Conservation (phyloP, 1,284 basidiomycete genomes). For the Taiwanofungus camphoratus region DNA sequence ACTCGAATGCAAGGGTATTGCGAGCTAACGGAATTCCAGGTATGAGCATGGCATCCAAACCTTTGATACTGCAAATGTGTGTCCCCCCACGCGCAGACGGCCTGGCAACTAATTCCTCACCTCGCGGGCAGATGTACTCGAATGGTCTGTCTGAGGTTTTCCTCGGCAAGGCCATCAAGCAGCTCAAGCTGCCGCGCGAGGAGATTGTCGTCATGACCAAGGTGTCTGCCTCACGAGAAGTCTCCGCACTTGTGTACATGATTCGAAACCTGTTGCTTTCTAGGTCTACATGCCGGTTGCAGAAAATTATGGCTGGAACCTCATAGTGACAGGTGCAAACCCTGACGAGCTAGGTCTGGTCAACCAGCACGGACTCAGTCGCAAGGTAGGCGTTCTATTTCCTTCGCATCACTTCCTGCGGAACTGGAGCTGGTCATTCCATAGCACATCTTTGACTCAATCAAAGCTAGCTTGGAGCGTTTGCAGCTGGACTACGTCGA, state of each 20-base stretch:
- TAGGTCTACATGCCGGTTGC: conserved; percentile 12
- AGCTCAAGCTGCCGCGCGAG: conserved; percentile 47
- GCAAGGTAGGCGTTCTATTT: conserved; percentile 36
- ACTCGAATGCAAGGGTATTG: background rate
- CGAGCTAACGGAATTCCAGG: background rate
- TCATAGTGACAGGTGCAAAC: conserved; percentile 9
- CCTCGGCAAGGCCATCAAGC: conserved; percentile 54
- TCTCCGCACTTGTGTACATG: background rate
- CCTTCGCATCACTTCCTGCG: background rate
- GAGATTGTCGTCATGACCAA: conserved; percentile 55
- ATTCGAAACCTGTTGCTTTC: background rate
- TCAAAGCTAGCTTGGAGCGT: conserved; percentile 34
- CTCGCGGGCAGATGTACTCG: conserved; percentile 41
- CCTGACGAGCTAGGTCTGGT: conserved; percentile 28
- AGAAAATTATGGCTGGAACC: conserved; percentile 36
- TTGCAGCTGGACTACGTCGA: conserved; percentile 35
- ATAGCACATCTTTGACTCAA: conserved; percentile 38
- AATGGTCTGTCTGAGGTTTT: conserved; percentile 48
- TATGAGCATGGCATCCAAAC: conserved; percentile 44
- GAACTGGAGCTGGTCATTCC: background rate
- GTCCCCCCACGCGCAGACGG: too few species aligned
- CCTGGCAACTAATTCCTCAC: too few species aligned
- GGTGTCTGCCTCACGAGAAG: conserved; percentile 26
- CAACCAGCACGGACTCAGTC: conserved; percentile 34
- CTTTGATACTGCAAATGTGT: conserved; percentile 46